Evolutionary conservation across 768 basidiomycete genomes (phyloP), one percentile per base, ranked within the genome.

Genomic region (Suillus fuscotomentosus): DNA sequence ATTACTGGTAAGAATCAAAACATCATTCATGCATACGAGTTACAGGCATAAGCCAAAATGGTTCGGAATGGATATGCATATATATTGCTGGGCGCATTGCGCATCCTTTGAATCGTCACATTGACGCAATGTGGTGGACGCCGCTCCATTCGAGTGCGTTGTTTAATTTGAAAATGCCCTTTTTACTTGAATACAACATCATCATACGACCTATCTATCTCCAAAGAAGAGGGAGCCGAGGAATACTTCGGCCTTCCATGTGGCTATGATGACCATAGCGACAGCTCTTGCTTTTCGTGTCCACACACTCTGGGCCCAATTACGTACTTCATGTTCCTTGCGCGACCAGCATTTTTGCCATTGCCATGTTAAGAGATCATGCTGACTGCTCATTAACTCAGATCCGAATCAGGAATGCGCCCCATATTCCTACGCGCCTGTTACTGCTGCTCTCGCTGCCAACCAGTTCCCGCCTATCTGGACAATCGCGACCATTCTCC

Each of bases 391-490:
- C 1, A 20, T 47, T 4, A 11, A n/a, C 24, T 7, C 67, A 81
- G 81, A 74, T 63, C 67, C 76, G 2, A 70, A 66, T 47, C 34
- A 53, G 43, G 83, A 84, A 65, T 87, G 85, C 66, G 67, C 76
- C 3, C 67, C 76, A 0, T 86, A 87, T 70, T 69, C 69, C 61
- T 81, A 84, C 61, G 64, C 77, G 4, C 79, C 78, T 1, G 75
- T 81, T 3, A 42, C 71, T 0, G 63, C 73, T 7, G 73, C 76
- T 2, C 20, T 79, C 8, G 39, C 72, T 0, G 53, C 53, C 11
- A 13, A 20, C 27, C 67, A 77, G 1, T 86, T 84, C 69, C 85
- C 86, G 3, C 8, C 76, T 7, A 70, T 81, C 27, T 84, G 84
- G 83, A 67, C 76, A n/a, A 67, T 73, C 0, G 84, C 84, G 3